Conservation (phyloP, 768 basidiomycete genomes). For the Piloderma croceum region DNA sequence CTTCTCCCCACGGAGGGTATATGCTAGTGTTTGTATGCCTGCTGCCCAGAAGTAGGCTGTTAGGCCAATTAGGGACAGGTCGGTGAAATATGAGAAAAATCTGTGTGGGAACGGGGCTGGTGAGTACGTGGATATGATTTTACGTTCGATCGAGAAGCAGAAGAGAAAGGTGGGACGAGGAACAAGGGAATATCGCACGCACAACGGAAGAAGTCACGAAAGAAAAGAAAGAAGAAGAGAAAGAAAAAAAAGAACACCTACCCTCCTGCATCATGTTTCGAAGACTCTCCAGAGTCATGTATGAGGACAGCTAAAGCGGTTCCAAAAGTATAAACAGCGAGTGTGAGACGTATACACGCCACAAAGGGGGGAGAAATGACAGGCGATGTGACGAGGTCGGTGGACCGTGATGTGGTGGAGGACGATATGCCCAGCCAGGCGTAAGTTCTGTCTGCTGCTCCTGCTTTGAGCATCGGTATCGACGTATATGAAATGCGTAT, state of each 20-base stretch:
- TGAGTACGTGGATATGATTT: no score
- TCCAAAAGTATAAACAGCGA: conserved; percentile 47
- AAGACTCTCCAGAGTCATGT: conserved; percentile 24
- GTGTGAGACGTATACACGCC: conserved; percentile 37
- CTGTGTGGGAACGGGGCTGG: no score
- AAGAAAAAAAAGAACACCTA: conserved; percentile 15
- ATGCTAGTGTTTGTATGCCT: conserved; percentile 45
- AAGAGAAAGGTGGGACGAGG: no score
- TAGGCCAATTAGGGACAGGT: conserved; percentile 56
- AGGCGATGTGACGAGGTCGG: conserved; percentile 45
- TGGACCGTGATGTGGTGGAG: no score
- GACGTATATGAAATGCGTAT: no score
- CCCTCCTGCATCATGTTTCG: conserved; percentile 25
- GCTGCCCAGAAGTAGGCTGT: conserved; percentile 59
- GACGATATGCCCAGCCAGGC: no score
- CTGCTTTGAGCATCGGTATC: no score
- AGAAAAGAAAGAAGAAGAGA: no score
- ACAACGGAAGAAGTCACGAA: no score
- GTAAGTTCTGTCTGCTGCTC: no score
- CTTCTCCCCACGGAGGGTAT: conserved; percentile 24
- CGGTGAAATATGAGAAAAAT: conserved; percentile 61
- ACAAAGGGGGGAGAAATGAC: conserved; percentile 40
- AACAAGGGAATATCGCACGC: no score
- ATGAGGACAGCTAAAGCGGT: conserved; percentile 30
- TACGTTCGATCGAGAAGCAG: no score